A percentile compares a stretch with the other conserved stretches of the same genome.
These are phyloP conservation scores for Torrubiella hemipterigena DNA, from an alignment of 2,329 filamentous ascomycete species.

Conservation along the genomic window DNA sequence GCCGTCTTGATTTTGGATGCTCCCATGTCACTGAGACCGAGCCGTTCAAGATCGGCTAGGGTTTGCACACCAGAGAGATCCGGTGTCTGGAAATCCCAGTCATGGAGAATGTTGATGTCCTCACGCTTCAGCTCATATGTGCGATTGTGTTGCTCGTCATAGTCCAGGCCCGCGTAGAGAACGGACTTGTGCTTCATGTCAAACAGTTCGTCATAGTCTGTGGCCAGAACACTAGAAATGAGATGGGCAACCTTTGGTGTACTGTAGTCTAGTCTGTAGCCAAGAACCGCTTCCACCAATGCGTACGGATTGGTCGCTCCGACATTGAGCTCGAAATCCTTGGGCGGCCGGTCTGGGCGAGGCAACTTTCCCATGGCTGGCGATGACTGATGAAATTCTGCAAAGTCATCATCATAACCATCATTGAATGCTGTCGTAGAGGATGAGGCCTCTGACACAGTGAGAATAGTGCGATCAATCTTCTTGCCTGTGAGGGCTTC, in stretches of 20 bases:
- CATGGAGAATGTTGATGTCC: slow-evolving; percentile 28
- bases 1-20: slow-evolving; percentile 24
- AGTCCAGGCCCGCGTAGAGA: slow-evolving; percentile 27
- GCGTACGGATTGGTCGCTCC: slow-evolving; percentile 32
- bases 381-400: background rate
- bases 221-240: slow-evolving; percentile 29
- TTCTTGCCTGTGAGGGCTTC: slow-evolving; percentile 24
- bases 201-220: slow-evolving; percentile 34
- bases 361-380: slow-evolving; percentile 12
- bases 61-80: slow-evolving; percentile 26
- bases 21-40: slow-evolving; percentile 25
- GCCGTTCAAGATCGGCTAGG: slow-evolving; percentile 25
- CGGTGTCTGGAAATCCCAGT: slow-evolving; percentile 27
- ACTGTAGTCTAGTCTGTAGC: slow-evolving; percentile 25
- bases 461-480: slow-evolving; percentile 13
- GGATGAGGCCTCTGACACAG: slow-evolving; percentile 8
- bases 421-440: background rate
- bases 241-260: slow-evolving; percentile 20
- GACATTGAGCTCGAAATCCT: slow-evolving; percentile 19
- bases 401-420: background rate
- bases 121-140: slow-evolving; percentile 20
- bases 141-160: slow-evolving; percentile 19
- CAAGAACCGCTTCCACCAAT: slow-evolving; percentile 28
- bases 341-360: slow-evolving; percentile 22
- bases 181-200: slow-evolving; percentile 30